Evolutionary conservation across 768 basidiomycete genomes (phyloP), one percentile per base, ranked within the genome.

Genomic region (Tubosaeta sp.): DNA sequence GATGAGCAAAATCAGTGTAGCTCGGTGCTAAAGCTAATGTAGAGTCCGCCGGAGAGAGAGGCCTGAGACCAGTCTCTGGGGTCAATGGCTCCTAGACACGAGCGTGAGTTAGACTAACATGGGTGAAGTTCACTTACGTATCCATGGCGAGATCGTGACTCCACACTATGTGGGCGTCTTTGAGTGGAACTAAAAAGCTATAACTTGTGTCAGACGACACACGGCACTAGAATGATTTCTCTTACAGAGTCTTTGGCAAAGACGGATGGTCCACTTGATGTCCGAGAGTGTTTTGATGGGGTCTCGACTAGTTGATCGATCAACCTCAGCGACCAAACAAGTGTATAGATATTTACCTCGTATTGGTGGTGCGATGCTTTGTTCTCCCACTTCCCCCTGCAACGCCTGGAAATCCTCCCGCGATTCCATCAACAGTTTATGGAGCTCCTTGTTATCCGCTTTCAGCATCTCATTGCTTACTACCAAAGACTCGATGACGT

Each of bases 391-490:
- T 65, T 94, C 90, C 56, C 83, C 83, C 46, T 84, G 84, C 39
- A 91, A 62, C 1, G 70, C 64, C 49, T 83, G 80, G 5, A 85
- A 65, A 54, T 94, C 89, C 61, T 94, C 91, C 24, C 90, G 79
- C 1, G 87, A 77, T 44, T 91, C 87, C 2, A 79, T 69, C 7
- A 97, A 73, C 9, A 93, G 68, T 42, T 77, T 78, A 51, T 88
- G 86, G 43, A 95, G 69, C 61, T 95, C 90, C 7, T 79, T 76
- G 52, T 89, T 91, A 60, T 92, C 90, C 18, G 81, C 82, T 66
- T 89, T 90, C 46, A 94, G 70, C 22, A 76, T 76, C 57, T 94
- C 89, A 59, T 93, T 95, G 59, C 90, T 89, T 30, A 83, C 81
- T 8, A 94, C 91, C 27, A 95, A 74, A n/a, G 85, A 82, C 64